Base-by-base conservation (phyloP, 2,329 filamentous ascomycete species). In the Onygenales sp. region DNA sequence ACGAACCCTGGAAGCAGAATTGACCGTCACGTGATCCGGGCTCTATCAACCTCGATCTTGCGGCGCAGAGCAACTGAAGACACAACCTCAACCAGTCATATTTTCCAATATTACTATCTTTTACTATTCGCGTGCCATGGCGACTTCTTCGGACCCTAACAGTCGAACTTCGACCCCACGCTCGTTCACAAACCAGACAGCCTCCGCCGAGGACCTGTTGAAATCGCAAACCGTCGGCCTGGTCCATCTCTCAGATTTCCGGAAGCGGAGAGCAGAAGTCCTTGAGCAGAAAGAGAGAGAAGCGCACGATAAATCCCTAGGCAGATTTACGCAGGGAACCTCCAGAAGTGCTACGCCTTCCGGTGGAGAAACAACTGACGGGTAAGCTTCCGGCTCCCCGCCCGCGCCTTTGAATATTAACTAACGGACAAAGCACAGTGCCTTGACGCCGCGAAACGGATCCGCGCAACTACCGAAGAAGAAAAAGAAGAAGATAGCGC, bases 221-320 rank as follows among this genome's bases (percentile, higher is more conserved):
- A 92, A 92, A 56, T 88, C 83, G 52, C 84, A 89, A 64, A 95
- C 89, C 0, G 90, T 96, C 59, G 93, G 93, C 42, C 84, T 98
- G 2, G 92, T 97, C 51, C 83, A 88, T 54, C 84, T 96, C 43
- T 89, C 88, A 59, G 93, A 97, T 67, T 97, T 95, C 70, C 89
- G 92, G 70, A 97, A 98, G 74, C 85, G 93, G 55, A 88, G 92
- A 70, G 91, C 90, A 61, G 89, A 96, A 70, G 88, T 91, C n/a
- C 76, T 95, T 47, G 92, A 96, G 69, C 85, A 88, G 66, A 92
- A 93, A 65, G 88, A 93, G 65, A 82, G 87, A 63, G 88, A 93
- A 63, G 85, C 82, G 10, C 83, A 84, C 64, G 86, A 88, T 59
- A 78, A 76, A 42, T 75, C 80, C 31, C 65, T 79, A 9, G 70